Evolutionary conservation across 129 eudicot species (phyloP), one percentile per base, ranked within the genome.

Genomic region (Silybum marianum): DNA sequence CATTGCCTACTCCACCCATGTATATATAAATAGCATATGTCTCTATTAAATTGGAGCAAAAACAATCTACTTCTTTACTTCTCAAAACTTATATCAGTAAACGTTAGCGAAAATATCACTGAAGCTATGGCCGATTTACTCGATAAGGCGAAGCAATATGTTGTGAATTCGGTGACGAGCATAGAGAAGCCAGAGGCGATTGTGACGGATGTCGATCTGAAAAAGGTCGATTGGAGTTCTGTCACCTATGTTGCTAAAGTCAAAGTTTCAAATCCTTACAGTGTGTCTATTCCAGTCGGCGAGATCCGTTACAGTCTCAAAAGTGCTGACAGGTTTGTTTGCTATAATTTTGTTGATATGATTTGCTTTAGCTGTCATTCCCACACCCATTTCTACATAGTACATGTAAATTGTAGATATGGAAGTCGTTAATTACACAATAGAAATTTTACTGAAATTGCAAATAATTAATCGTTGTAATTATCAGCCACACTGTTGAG

Each of bases 271-370:
- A 85, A 85, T 36, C 88, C 88, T 75, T 73, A 77, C 70, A 71
- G 73, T 51, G 12, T 44, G 0, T 42, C 88, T 9, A 72, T 85
- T 71, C 85, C 83, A 7, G 25, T 85, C 10, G 88, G 88, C 6
- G 78, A 72, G 72, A 34, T 73, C 72, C 72, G 51, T 71, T 85
- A 85, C 66, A n/a, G 65, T 68, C 82, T 85, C 76, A 85, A 85
- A 85, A 81, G 82, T 51, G 46, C 62, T 22, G 72, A 74, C 82
- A 85, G 85, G 88, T 85, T 70, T n/a, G 85, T 60, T 71, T 42
- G 19, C 40, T 80, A 22, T 60, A 38, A 9, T 30, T 63, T 21
- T 34, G 24, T 42, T 2, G 0, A 34, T 48, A 2, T 32, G 21
- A 22, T 69, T n/a, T 67, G 32, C 6, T 76, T 40, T 19, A 6